Conservation (phyloP, 1,284 basidiomycete genomes). For the Ganoderma leucocontextum region DNA sequence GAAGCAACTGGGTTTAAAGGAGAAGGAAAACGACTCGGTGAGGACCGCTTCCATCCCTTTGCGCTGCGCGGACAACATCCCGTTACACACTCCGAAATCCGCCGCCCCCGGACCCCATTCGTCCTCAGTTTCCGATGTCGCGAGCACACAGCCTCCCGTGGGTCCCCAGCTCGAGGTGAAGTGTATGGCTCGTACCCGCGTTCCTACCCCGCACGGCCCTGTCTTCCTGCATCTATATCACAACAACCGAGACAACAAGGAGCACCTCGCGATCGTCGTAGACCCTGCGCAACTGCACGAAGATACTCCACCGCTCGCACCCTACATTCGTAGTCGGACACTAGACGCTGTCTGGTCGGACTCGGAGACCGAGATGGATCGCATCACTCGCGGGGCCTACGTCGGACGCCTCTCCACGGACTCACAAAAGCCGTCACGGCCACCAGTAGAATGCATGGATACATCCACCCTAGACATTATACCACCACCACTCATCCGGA, state of each 20-base stretch:
- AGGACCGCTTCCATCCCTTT: slow-evolving; percentile 33
- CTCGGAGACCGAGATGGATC: slow-evolving; percentile 92
- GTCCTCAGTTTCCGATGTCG: slow-evolving; percentile 14
- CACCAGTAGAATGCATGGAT: slow-evolving; percentile 42
- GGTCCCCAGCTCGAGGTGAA: slow-evolving; percentile 65
- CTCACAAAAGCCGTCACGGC: slow-evolving; percentile 62
- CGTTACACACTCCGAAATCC: slow-evolving; percentile 28
- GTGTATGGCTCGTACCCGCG: slow-evolving; percentile 96
- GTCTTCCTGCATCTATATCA: slow-evolving; percentile 95
- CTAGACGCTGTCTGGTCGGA: slow-evolving; percentile 90
- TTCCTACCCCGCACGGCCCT: slow-evolving; percentile 96
- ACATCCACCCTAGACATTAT: slow-evolving; percentile 44
- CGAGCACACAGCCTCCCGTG: slow-evolving; percentile 25
- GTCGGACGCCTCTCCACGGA: slow-evolving; percentile 80
- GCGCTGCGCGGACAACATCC: slow-evolving; percentile 37
- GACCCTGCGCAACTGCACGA: slow-evolving; percentile 84
- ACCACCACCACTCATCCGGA: slow-evolving; percentile 88
- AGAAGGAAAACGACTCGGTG: slow-evolving; percentile 38
- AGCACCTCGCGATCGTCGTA: slow-evolving; percentile 97
- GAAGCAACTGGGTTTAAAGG: slow-evolving; percentile 39
- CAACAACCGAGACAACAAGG: slow-evolving; percentile 91
- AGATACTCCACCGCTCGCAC: slow-evolving; percentile 46
- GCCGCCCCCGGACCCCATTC: slow-evolving; percentile 6
- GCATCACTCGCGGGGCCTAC: slow-evolving; percentile 94
- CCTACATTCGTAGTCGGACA: slow-evolving; percentile 81